Base-by-base conservation (phyloP, 441 rosid species). In the Lepidium campestre region DNA sequence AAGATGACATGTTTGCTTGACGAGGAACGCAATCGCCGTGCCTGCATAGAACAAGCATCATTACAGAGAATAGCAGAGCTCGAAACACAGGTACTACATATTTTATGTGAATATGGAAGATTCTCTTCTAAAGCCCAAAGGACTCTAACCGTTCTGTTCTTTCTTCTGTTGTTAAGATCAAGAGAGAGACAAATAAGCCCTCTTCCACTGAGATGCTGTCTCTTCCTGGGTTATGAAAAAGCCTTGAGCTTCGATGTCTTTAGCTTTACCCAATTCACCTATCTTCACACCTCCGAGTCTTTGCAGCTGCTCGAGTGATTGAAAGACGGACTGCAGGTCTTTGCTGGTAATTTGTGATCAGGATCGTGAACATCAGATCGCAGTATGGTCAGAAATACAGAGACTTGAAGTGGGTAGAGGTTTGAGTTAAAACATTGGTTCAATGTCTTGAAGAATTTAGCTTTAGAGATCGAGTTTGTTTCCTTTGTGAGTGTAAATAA, bases 21-120 rank as follows among this genome's bases (percentile, higher is more conserved):
- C 57, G 98, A 90, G 71, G 98, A 92, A 76, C 72, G 87, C 75
- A 92, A 83, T 61, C 90, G 96, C 31, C 93, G 96, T 36, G 87
- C 88, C 56, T 77, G 79, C 77, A 75, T 88, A 71, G 92, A 92
- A 65, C 86, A 88, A 67, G 93, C 83, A 55, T 85, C 96, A 41
- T 73, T 86, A 61, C 95, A 85, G 65, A 85, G 95, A 84, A 88
- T 92, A 71, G 83, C 90, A 9, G 89, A 90, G 80, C 77, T 92
- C 77, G 98, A 92, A 81, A 81, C 87, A 48, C 89, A 86, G 93
- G 96, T 92, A 77, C 40, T 39, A 10, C 7, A 57, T 39, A 40
- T 19, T 19, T 62, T 17, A 37, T 40, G 25, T 36, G 2, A 35
- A 56, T 25, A 40, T n/a, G 57, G 27, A 34, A 44, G 44, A 44